These are phyloP conservation scores for Trametes sp. DNA, from an alignment of 1,284 basidiomycete genomes.

Conservation along the genomic window DNA sequence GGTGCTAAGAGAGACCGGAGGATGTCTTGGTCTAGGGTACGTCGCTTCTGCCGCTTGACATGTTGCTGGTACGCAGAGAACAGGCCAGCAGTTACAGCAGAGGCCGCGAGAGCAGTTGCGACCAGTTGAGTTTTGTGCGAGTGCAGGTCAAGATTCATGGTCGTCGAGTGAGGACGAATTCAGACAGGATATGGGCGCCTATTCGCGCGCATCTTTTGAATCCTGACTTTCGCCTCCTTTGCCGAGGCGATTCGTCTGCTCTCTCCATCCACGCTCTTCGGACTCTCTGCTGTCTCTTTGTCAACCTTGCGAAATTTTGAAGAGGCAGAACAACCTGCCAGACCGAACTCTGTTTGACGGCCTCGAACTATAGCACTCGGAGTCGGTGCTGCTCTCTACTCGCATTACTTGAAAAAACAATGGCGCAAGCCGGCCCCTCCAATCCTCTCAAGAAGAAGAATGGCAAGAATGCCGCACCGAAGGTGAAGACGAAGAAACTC, in stretches of 20 bases:
- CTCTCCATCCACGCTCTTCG: no score
- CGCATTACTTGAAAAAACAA: constrained; percentile 3
- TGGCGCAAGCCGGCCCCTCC: constrained; percentile 44
- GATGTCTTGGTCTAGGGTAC: constrained; percentile 63
- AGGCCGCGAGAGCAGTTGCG: constrained; percentile 67
- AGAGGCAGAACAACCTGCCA: no score
- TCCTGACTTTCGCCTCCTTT: no score
- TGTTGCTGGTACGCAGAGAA: constrained; percentile 65
- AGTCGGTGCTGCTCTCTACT: no score
- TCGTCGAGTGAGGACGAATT: not conserved
- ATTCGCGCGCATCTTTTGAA: no score
- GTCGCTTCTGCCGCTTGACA: constrained; percentile 55
- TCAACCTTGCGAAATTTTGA: no score
- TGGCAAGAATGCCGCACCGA: constrained; percentile 28
- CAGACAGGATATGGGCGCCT: not conserved
- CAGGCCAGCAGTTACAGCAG: constrained; percentile 62
- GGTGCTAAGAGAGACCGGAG: constrained; percentile 53
- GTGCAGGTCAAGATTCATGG: constrained; percentile 42
- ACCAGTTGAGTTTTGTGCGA: constrained; percentile 65
- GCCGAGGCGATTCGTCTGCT: no score
- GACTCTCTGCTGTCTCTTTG: no score
- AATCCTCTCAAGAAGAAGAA: constrained; percentile 29
- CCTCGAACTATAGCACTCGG: no score
- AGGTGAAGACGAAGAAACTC: constrained; percentile 43
- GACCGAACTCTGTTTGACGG: no score